Evolutionary conservation across 2,329 filamentous ascomycete species (phyloP), one percentile per base, ranked within the genome.

Genomic region (Epichloe festucae): DNA sequence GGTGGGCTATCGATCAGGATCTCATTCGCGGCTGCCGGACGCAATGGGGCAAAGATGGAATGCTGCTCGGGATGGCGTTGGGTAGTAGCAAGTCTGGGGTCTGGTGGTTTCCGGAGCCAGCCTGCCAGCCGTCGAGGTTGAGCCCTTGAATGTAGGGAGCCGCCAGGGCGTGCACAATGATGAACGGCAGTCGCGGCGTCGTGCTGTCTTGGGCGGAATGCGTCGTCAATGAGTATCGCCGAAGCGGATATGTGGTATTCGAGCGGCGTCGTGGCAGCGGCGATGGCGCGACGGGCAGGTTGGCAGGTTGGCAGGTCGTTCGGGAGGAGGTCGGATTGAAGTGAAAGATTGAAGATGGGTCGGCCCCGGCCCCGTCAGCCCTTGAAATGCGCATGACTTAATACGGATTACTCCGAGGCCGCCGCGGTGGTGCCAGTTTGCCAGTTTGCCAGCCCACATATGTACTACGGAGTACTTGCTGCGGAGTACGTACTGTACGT

Each of bases 271-370:
- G 48, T 38, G 31, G 17, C 48, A 36, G 42, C 19, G 40, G 27
- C 27, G n/a, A 31, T n/a, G 48, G 17, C 40, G 47, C 47, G 39
- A 31, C n/a, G 12, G 15, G 23, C 36, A 34, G 23, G n/a, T 27
- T 11, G 34, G 8, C 27, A 34, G 27, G n/a, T 27, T 11, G 34
- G 15, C 17, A 27, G 19, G 12, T 14, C 17, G 46, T 12, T 40
- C 17, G 14, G 12, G 15, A 47, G 19, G 35, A 39, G 19, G 46
- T 34, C 6, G 27, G 27, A 41, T 19, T 34, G 46, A 34, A n/a
- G 35, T 5, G 48, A 50, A 50, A 21, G 38, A 19, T 45, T 45
- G 48, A 46, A 50, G 41, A 34, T 51, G 49, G 49, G 36, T 50
- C 49, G 31, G 40, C 19, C 35, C 38, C 36, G 34, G 40, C 17